A percentile compares a stretch with the other conserved stretches of the same genome.
Evolutionary conservation across 345 rosid species (phyloP).

Genomic region (Lagerstroemia speciosa): DNA sequence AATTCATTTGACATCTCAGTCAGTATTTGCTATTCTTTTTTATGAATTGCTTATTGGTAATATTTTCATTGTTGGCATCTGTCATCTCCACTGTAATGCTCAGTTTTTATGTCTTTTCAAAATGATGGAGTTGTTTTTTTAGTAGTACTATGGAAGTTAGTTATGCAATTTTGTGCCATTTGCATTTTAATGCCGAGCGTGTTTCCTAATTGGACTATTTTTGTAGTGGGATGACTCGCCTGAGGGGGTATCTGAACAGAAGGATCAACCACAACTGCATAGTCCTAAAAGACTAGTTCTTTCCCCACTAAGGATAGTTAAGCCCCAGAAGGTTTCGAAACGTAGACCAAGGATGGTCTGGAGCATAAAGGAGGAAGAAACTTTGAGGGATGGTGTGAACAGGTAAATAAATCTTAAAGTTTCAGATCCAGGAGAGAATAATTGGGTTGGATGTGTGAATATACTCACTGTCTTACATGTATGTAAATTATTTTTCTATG

Average conservation of each 20-base stretch:
- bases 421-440: not conserved
- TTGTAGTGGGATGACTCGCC: conserved; percentile 43
- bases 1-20: not conserved
- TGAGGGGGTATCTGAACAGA: conserved; percentile 12
- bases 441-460: not conserved
- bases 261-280: not conserved
- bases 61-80: not conserved
- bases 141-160: not conserved
- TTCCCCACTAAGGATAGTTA: conserved; percentile 19
- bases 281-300: conserved; percentile 13
- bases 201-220: not conserved
- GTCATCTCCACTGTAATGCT: not conserved
- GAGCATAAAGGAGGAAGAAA: conserved; percentile 48
- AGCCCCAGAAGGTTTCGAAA: conserved; percentile 4
- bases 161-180: not conserved
- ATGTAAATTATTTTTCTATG: not conserved
- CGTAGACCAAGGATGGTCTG: conserved; percentile 33
- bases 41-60: not conserved
- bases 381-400: conserved; percentile 31
- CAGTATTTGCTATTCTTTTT: not conserved
- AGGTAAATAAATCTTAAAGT: conserved; percentile 14
- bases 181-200: not conserved
- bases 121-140: not conserved
- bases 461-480: not conserved
- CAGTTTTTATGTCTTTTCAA: not conserved